Evolutionary conservation across 768 basidiomycete species (phyloP).

Genomic region (Trametes villosa): DNA sequence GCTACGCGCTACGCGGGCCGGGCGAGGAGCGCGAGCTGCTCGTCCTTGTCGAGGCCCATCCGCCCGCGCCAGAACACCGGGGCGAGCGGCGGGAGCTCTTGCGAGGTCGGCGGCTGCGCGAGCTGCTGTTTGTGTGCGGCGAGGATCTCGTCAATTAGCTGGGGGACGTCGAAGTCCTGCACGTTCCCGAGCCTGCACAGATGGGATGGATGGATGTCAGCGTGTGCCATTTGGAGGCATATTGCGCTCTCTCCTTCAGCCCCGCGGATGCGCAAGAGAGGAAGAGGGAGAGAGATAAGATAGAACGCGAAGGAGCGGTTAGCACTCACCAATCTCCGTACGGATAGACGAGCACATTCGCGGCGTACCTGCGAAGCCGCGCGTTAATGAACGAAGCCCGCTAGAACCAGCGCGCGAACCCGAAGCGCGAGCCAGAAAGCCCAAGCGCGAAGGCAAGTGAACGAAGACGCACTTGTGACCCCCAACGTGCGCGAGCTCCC

Average conservation of each 20-base stretch:
- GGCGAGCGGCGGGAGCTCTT: slow-evolving; percentile 42
- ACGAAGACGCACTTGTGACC: slow-evolving; percentile 70
- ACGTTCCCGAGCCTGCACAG: slow-evolving; percentile 64
- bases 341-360: slow-evolving; percentile 70
- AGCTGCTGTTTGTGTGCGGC: slow-evolving; percentile 22
- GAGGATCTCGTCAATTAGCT: slow-evolving; percentile 52
- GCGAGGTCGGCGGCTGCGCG: slow-evolving; percentile 26
- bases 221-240: neutral
- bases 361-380: slow-evolving; percentile 57
- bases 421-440: neutral
- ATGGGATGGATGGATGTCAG: neutral
- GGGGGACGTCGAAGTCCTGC: slow-evolving; percentile 57
- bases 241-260: too few relatives aligned
- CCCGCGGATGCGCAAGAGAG: neutral
- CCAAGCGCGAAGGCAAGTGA: neutral
- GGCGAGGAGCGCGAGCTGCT: slow-evolving; percentile 49
- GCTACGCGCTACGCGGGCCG: neutral
- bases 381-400: neutral
- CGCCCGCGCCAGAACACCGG: slow-evolving; percentile 70
- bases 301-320: neutral
- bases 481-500: slow-evolving; percentile 79
- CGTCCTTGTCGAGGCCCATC: slow-evolving; percentile 65
- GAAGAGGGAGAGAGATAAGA: neutral
- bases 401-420: neutral
- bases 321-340: slow-evolving; percentile 73